Percentiles rank a stretch among this genome's conserved stretches.
Evolutionary conservation across 345 rosid genomes (phyloP).

Genomic region (Rhodomyrtus tomentosa): DNA sequence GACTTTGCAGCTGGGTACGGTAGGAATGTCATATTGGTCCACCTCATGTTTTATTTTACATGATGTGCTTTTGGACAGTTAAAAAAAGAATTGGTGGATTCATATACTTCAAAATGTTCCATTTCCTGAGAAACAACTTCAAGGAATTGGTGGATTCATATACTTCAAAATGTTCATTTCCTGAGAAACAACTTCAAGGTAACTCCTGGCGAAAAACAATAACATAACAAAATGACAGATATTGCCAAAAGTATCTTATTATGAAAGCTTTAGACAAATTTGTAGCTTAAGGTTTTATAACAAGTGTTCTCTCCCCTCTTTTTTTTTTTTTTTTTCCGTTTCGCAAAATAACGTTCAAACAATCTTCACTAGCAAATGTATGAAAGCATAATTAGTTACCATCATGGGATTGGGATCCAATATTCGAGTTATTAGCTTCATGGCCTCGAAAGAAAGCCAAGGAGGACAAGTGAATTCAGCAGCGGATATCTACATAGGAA

Average conservation of each 20-base stretch:
- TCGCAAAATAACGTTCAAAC: not conserved
- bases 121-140: not conserved
- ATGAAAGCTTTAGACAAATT: not conserved
- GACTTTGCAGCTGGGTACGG: not conserved
- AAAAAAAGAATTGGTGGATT: not conserved
- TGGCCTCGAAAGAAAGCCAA: constrained; percentile 84
- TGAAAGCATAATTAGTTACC: constrained; percentile 37
- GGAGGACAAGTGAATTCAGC: constrained; percentile 94
- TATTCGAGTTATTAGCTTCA: constrained; percentile 75
- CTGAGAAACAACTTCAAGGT: not conserved
- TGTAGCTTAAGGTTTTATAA: not conserved
- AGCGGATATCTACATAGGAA: constrained; percentile 54
- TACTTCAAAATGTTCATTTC: not conserved
- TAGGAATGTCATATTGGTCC: not conserved
- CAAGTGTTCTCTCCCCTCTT: not conserved
- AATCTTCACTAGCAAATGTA: not conserved
- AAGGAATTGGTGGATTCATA: not conserved
- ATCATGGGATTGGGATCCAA: constrained; percentile 93
- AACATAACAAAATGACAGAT: not conserved
- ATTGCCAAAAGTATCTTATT: not conserved
- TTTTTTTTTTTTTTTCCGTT: not conserved
- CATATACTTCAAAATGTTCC: not conserved
- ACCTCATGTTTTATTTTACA: not conserved
- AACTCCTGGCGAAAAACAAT: not conserved
- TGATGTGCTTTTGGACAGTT: not conserved